A percentile compares a stretch with the other conserved stretches of the same genome.
These are phyloP conservation scores for Backusella tarrabulga DNA, from an alignment of 192 early-diverging fungal species.

Conservation along the genomic window DNA sequence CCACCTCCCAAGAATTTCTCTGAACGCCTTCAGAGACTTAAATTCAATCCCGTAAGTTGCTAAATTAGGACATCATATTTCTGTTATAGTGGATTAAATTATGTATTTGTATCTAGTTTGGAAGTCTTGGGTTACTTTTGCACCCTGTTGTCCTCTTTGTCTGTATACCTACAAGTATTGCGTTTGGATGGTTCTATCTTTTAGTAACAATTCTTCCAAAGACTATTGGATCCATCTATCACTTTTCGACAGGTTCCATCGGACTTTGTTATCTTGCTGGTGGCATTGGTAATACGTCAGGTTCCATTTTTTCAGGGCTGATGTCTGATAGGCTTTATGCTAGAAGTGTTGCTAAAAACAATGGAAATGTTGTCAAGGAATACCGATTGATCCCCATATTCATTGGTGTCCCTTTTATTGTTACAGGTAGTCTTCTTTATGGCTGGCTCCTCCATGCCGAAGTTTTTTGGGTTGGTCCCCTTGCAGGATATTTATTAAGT, in stretches of 20 bases:
- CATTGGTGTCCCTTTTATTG: constrained; percentile 13
- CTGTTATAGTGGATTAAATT: neutral
- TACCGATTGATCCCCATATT: constrained; percentile 8
- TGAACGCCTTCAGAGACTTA: constrained; percentile 21
- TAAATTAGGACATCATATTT: neutral
- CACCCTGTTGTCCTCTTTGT: constrained; percentile 22
- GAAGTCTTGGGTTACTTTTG: constrained; percentile 18
- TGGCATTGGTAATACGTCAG: constrained; percentile 45
- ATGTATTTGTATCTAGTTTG: neutral
- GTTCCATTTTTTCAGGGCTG: constrained; percentile 40
- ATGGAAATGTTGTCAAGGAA: neutral
- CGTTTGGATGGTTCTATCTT: constrained; percentile 52
- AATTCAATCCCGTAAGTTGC: constrained; percentile 20
- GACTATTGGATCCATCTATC: constrained; percentile 42
- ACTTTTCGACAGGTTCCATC: constrained; percentile 38
- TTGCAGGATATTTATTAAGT: constrained; percentile 12
- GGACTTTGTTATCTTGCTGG: constrained; percentile 50
- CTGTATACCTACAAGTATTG: constrained; percentile 36
- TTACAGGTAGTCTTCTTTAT: constrained; percentile 15
- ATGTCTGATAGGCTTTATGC: constrained; percentile 10
- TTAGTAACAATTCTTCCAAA: constrained; percentile 44
- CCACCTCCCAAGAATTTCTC: neutral
- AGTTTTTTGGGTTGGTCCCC: neutral
- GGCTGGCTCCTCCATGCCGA: constrained; percentile 17
- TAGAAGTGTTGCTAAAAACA: neutral